Conservation (phyloP, 495 filamentous ascomycete genomes). For the Hypoxylon fragiforme region DNA sequence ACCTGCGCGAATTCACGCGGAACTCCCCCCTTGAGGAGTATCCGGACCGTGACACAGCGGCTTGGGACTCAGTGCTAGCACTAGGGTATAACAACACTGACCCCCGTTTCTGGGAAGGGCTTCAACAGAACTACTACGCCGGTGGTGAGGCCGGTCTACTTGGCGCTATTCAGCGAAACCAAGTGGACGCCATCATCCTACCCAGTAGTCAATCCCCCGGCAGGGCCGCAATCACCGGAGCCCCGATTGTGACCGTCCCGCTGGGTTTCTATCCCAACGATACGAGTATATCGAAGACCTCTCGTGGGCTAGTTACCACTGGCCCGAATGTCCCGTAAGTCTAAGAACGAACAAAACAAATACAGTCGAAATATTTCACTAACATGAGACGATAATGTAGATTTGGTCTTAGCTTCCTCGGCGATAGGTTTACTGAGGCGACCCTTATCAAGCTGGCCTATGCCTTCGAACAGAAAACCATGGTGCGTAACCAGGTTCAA, state of each 20-base stretch:
- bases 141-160: constrained; percentile 42
- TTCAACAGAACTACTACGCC: constrained; percentile 40
- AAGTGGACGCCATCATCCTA: constrained; percentile 45
- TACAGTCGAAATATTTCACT: not conserved
- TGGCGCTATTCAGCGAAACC: constrained; percentile 40
- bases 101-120: not conserved
- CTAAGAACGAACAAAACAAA: not conserved
- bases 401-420: constrained; percentile 54
- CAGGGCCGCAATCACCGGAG: constrained; percentile 39
- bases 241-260: constrained; percentile 48
- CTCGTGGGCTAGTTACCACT: constrained; percentile 16
- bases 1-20: constrained; percentile 38
- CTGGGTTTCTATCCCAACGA: constrained; percentile 42
- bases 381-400: constrained; percentile 3
- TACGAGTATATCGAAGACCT: constrained; percentile 14
- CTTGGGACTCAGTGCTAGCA: constrained; percentile 40
- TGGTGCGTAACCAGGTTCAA: constrained; percentile 47
- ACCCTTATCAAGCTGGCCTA: constrained; percentile 66
- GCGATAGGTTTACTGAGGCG: constrained; percentile 56
- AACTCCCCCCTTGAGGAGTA: constrained; percentile 37
- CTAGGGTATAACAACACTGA: constrained; percentile 45
- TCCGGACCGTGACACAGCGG: constrained; percentile 39
- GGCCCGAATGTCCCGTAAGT: constrained; percentile 11
- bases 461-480: constrained; percentile 69
- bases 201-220: constrained; percentile 35